Evolutionary conservation across 2,329 filamentous ascomycete species (phyloP), one percentile per base, ranked within the genome.

Genomic region (Colletotrichum coccodes): DNA sequence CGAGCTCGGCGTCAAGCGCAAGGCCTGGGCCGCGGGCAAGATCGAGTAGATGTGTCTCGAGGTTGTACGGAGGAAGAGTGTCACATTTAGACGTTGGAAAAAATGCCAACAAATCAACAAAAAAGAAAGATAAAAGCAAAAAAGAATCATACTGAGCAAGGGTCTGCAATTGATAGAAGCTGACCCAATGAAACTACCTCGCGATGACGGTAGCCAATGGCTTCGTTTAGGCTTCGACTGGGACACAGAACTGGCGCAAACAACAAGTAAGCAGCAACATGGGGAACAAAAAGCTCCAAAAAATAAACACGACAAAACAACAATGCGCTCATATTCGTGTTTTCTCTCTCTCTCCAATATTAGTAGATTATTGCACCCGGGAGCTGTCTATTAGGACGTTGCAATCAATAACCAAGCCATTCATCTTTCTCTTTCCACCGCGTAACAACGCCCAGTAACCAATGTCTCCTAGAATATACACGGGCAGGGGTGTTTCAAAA

Each of bases 1-100:
- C 38, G 96, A 99, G 86, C 87, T 99, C 85, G 95, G 93, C 6
- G 88, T 92, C 21, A 98, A 97, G 90, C 90, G 92, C 78, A 92
- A 86, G 80, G 91, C 90, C 58, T 98, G 95, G 95, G 88, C 89
- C 3, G 88, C 91, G 71, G 95, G 95, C 50, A 86, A 84, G 76
- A 83, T 89, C 62, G 85, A 86, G 68, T 82, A 76, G 65, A 61
- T 50, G 28, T 3, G 21, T 12, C 44, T 32, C 6, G 42, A 46
- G 28, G 62, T 67, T 53, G 40, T 52, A 64, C 58, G 52, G 44
- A 68, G 49, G 49, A 36, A 53, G 61, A 59, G 64, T 64, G 63
- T 70, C 52, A 18, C 6, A 11, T 34, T 9, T 62, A 23, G n/a
- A 11, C 21, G 5, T 36, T 14, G 42, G n/a, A 26, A 46, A 47